Evolutionary conservation across 2,329 filamentous ascomycete genomes (phyloP), one percentile per base, ranked within the genome.

Genomic region (Xylaria arbuscula): DNA sequence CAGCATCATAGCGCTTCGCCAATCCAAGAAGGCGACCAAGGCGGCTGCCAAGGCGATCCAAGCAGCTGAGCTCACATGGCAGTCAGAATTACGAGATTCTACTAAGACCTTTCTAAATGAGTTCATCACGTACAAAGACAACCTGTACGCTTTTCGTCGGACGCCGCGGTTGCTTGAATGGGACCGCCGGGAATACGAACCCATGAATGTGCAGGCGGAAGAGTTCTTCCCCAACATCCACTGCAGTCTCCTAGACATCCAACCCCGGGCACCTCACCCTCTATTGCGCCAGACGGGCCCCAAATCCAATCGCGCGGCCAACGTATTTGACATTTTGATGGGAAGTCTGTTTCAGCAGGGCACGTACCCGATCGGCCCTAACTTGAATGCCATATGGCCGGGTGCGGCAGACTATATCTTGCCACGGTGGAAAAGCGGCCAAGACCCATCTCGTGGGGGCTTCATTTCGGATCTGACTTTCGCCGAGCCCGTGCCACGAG

Each of bases 111-210:
- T 73, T 0, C 71, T 74, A 32, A 76, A 76, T 38, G 80, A 83
- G 63, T 83, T 83, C 73, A 66, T 75, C 24, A 76, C 80, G 36
- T 74, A 80, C 56, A 81, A 83, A 36, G 89, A 92, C 73, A 88
- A 89, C 74, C 77, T 84, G 53, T 85, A 87, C 70, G 72, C 86
- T 17, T 83, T 85, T 73, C 77, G 80, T 58, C 82, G 85, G 78
- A 73, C 83, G 0, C 82, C 84, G 1, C 86, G 88, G 0, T 73
- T 85, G 0, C 78, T 95, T 3, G 74, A 83, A 32, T 94, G 90
- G 88, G 93, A 97, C 78, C 84, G 86, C 1, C 89, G 94, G 17
- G 80, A 83, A 1, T 89, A 88, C 74, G 93, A 97, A 74, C 92
- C 93, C 0, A 82, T 97, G 17, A 78, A 82, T 28, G 85, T 88